A percentile compares a stretch with the other conserved stretches of the same genome.
Evolutionary conservation across 2,329 filamentous ascomycete species (phyloP).

Genomic region (Harringtonia aguacate): DNA sequence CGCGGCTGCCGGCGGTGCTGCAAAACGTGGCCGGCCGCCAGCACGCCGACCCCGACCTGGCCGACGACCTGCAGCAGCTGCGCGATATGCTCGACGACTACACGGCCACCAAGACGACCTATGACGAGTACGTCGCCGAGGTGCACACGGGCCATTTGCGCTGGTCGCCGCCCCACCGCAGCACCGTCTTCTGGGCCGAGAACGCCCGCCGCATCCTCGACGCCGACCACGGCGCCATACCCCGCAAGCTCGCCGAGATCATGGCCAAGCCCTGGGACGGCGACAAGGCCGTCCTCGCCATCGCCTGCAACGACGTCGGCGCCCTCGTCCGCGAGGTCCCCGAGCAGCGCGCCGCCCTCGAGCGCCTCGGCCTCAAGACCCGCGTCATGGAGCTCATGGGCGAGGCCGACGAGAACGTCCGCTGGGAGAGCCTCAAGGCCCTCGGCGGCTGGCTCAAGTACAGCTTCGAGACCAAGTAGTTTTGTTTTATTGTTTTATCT

Average conservation of each 20-base stretch:
- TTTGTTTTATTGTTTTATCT: background rate
- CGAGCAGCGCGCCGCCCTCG: conserved; percentile 68
- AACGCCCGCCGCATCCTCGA: conserved; percentile 84
- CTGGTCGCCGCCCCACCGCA: conserved; percentile 88
- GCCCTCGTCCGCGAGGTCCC: conserved; percentile 80
- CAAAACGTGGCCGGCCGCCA: conserved; percentile 52
- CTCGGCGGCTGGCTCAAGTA: conserved; percentile 59
- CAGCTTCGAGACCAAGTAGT: conserved; percentile 39
- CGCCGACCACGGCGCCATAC: conserved; percentile 66
- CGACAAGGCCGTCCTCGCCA: conserved; percentile 80
- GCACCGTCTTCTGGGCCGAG: conserved; percentile 80
- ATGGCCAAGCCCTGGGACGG: conserved; percentile 63
- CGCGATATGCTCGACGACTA: conserved; percentile 57
- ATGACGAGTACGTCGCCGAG: conserved; percentile 85
- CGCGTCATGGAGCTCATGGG: conserved; percentile 91
- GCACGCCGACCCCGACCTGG: conserved; percentile 52
- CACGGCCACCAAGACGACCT: conserved; percentile 61
- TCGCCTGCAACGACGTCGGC: conserved; percentile 90
- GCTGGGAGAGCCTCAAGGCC: conserved; percentile 86
- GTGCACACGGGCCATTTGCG: conserved; percentile 77
- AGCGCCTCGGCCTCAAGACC: conserved; percentile 75
- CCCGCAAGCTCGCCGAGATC: conserved; percentile 75
- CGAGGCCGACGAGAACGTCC: conserved; percentile 75
- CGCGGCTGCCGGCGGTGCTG: conserved; percentile 62
- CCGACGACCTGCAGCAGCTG: conserved; percentile 50